A percentile compares a stretch with the other conserved stretches of the same genome.
phyloP scores from a whole-genome alignment of 129 eudicot genomes.

The Glebionis coronaria region DNA sequence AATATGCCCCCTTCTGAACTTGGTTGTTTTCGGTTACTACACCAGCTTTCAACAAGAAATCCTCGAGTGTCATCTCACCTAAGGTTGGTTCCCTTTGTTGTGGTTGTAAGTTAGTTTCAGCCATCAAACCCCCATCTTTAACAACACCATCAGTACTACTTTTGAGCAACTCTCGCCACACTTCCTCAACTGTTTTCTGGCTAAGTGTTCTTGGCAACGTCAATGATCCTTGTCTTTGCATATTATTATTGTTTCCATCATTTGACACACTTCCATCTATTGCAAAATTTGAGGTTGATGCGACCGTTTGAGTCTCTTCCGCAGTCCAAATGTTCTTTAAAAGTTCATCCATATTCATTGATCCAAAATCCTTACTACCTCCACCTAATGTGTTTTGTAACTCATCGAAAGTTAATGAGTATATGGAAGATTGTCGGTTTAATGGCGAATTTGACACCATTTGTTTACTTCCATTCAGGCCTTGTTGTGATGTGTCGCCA shows the following conservation, averaged over 20 bases:
- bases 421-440: constrained; percentile 67
- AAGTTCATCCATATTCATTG: constrained; percentile 94
- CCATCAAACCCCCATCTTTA: constrained; percentile 40
- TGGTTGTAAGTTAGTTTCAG: constrained; percentile 37
- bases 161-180: constrained; percentile 68
- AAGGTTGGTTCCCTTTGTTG: constrained; percentile 62
- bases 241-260: constrained; percentile 13
- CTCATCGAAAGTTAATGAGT: constrained; percentile 78
- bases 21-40: constrained; percentile 61
- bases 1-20: constrained; percentile 35
- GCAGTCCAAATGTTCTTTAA: constrained; percentile 78
- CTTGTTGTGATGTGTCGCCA: constrained; percentile 45
- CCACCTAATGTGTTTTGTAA: constrained; percentile 73
- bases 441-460: constrained; percentile 40
- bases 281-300: constrained; percentile 39
- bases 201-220: constrained; percentile 86
- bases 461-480: constrained; percentile 39
- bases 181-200: constrained; percentile 90
- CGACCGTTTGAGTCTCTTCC: constrained; percentile 66
- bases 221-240: constrained; percentile 77
- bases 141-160: constrained; percentile 33
- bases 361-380: constrained; percentile 77
- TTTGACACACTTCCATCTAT: constrained; percentile 29
- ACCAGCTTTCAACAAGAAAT: constrained; percentile 76
- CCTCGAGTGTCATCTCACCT: constrained; percentile 88